These are phyloP conservation scores for Cytospora paraplurivora DNA, from an alignment of 2,329 filamentous ascomycete species.

Conservation along the genomic window DNA sequence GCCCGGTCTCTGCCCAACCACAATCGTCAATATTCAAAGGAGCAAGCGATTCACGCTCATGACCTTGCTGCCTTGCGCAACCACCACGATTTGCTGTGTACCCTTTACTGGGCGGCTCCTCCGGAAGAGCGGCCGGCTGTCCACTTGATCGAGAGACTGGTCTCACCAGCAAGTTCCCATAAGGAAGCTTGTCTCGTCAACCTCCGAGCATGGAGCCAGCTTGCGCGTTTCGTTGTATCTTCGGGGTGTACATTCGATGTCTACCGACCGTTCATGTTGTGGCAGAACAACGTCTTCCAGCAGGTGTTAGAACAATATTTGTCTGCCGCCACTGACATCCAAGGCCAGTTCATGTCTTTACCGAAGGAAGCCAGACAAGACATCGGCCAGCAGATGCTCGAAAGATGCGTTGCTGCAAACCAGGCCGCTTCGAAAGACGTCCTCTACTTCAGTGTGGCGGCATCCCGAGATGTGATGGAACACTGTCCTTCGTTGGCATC, in stretches of 20 bases:
- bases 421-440: conserved; percentile 56
- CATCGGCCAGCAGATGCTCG: conserved; percentile 49
- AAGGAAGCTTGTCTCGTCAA: conserved; percentile 68
- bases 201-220: conserved; percentile 63
- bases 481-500: conserved; percentile 49
- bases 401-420: conserved; percentile 54
- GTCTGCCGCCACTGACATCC: conserved; percentile 57
- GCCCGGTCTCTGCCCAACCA: conserved; percentile 67
- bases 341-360: conserved; percentile 56
- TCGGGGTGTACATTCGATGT: conserved; percentile 44
- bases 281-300: conserved; percentile 61
- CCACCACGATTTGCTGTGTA: conserved; percentile 68
- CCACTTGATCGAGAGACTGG: conserved; percentile 60
- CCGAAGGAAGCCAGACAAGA: conserved; percentile 47
- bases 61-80: conserved; percentile 67
- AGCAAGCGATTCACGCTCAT: conserved; percentile 59
- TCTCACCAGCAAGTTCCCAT: conserved; percentile 62
- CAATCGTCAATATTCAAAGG: conserved; percentile 64
- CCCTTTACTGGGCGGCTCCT: conserved; percentile 66
- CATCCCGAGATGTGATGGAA: conserved; percentile 55
- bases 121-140: conserved; percentile 54
- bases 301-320: conserved; percentile 60
- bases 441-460: conserved; percentile 49
- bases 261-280: conserved; percentile 53
- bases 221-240: conserved; percentile 60